phyloP scores from a whole-genome alignment of 2,329 filamentous ascomycete species.

The Colletotrichum viniferum region DNA sequence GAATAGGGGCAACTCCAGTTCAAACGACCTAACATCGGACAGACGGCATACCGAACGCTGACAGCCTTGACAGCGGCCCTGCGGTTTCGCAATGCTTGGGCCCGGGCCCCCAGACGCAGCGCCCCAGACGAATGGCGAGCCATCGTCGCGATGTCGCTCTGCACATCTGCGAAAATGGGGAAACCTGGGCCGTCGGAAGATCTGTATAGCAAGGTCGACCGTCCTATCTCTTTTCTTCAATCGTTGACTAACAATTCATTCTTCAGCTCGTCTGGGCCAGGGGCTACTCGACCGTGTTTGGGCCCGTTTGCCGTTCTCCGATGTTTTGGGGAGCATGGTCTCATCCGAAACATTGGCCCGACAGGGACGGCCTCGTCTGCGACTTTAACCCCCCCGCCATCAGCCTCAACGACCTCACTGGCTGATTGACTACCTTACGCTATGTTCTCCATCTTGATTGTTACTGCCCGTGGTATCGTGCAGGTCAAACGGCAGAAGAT shows the following conservation, averaged over 20 bases:
- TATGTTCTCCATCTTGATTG: slow-evolving; percentile 4
- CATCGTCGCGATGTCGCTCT: not conserved
- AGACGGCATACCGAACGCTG: not conserved
- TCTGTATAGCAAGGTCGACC: not conserved
- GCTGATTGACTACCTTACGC: slow-evolving; percentile 3
- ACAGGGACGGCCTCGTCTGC: slow-evolving; percentile 18
- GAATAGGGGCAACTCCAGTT: not conserved
- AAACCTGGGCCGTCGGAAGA: slow-evolving; percentile 21
- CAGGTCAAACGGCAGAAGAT: not conserved
- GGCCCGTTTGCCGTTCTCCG: not conserved
- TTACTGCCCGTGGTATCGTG: not conserved
- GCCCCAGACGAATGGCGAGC: slow-evolving; percentile 4
- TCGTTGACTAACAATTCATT: not conserved
- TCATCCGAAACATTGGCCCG: slow-evolving; percentile 26
- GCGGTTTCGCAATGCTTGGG: slow-evolving; percentile 9
- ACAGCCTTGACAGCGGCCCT: not conserved
- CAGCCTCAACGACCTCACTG: slow-evolving; percentile 24
- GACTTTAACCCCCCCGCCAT: not conserved
- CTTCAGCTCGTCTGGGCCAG: not conserved
- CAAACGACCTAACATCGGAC: slow-evolving; percentile 1
- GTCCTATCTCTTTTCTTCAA: not conserved
- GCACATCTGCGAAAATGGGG: slow-evolving; percentile 15
- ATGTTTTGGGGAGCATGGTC: slow-evolving; percentile 6
- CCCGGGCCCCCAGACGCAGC: not conserved
- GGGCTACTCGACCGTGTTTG: not conserved